Evolutionary conservation across 192 early-diverging fungal genomes (phyloP).

Genomic region (Coemansia sp.): DNA sequence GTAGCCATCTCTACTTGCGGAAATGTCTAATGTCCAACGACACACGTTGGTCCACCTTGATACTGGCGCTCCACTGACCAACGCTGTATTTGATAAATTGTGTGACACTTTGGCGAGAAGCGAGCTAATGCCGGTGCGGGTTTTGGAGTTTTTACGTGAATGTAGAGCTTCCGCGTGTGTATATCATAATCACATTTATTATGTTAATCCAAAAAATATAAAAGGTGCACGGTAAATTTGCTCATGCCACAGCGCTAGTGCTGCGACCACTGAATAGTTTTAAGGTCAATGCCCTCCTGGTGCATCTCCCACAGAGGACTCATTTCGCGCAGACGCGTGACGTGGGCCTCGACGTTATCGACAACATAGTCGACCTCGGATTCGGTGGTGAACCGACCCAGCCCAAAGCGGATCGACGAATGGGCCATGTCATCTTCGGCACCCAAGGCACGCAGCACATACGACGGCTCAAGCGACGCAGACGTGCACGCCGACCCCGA

Average conservation of each 20-base stretch:
- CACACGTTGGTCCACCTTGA: conserved; percentile 18
- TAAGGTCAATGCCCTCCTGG: conserved; percentile 90
- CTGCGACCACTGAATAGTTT: conserved; percentile 88
- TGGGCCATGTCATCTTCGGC: conserved; percentile 97
- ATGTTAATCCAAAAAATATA: too few species aligned
- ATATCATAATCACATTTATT: not conserved
- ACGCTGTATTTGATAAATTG: conserved; percentile 11
- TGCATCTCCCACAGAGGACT: conserved; percentile 98
- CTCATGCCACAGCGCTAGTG: conserved; percentile 56
- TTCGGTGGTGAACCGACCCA: conserved; percentile 95
- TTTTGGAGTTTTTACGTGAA: conserved; percentile 28
- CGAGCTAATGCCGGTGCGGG: conserved; percentile 30
- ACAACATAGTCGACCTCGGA: conserved; percentile 91
- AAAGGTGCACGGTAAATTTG: not conserved
- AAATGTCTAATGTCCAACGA: not conserved
- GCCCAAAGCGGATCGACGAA: conserved; percentile 91
- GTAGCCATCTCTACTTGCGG: not conserved
- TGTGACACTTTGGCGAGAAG: conserved; percentile 24
- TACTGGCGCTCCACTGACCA: conserved; percentile 9
- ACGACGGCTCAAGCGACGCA: conserved; percentile 93
- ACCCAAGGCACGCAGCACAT: conserved; percentile 95
- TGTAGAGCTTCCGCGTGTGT: conserved; percentile 10
- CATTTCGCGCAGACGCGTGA: conserved; percentile 89
- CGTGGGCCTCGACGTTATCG: conserved; percentile 74
- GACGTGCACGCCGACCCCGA: conserved; percentile 96